Conservation (phyloP, 495 filamentous ascomycete genomes). For the Hypoxylon lienhwacheense region DNA sequence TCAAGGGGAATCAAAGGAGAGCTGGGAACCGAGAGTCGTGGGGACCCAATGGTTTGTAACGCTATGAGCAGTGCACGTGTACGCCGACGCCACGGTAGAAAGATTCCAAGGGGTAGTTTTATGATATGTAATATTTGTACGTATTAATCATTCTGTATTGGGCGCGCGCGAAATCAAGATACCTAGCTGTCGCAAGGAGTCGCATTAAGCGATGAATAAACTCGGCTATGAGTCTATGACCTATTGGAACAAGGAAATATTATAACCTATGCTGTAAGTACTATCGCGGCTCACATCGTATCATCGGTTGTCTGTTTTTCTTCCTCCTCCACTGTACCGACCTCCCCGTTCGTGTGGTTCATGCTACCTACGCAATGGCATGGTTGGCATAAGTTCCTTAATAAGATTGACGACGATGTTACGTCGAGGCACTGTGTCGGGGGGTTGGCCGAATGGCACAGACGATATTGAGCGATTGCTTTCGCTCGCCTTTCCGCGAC, state of each 20-base stretch:
- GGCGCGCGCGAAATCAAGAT: conserved; percentile 6
- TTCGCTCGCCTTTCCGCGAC: too few relatives aligned
- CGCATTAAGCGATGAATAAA: conserved; percentile 12
- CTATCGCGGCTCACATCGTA: conserved; percentile 8
- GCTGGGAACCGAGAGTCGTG: too few relatives aligned
- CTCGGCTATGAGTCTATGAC: conserved; percentile 2
- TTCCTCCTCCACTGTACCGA: conserved; percentile 12
- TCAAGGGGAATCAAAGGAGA: background rate
- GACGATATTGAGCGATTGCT: too few relatives aligned
- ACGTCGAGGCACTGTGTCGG: background rate
- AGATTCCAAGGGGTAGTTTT: conserved; percentile 14
- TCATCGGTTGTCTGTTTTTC: conserved; percentile 11
- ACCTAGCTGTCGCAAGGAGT: conserved; percentile 9
- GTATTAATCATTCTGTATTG: too few relatives aligned
- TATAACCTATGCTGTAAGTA: conserved; percentile 9
- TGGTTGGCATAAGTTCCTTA: conserved; percentile 9
- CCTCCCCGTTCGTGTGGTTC: conserved; percentile 19
- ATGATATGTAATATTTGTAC: conserved; percentile 12
- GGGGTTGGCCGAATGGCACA: too few relatives aligned
- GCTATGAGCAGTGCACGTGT: conserved; percentile 15
- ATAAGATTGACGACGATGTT: conserved; percentile 12
- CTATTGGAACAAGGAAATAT: conserved; percentile 15
- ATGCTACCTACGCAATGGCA: conserved; percentile 4
- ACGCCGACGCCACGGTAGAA: conserved; percentile 8
- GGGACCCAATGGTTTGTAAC: conserved; percentile 17